A percentile compares a stretch with the other conserved stretches of the same genome.
Conservation (phyloP, 139 green algal species). For the Micromonas pusilla region DNA sequence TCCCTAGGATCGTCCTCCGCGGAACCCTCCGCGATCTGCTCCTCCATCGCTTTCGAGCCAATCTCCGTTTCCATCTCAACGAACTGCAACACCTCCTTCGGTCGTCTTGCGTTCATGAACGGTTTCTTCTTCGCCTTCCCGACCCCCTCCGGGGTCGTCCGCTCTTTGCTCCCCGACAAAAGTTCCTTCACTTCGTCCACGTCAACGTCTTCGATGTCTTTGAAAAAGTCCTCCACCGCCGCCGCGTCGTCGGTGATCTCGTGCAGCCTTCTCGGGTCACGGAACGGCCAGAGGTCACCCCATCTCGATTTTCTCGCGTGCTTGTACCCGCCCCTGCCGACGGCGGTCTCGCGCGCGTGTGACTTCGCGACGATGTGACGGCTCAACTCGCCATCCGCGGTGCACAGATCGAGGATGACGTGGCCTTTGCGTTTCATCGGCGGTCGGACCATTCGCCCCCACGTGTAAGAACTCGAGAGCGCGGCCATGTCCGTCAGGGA, state of each 20-base stretch:
- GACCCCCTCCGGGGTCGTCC: background rate
- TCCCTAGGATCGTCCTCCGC: too few species aligned
- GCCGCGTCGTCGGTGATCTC: background rate
- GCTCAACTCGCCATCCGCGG: background rate
- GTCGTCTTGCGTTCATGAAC: too few species aligned
- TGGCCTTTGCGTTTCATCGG: slow-evolving; percentile 6
- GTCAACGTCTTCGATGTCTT: background rate
- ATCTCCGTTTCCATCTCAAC: too few species aligned
- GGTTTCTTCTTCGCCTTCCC: too few species aligned
- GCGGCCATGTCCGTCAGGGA: background rate
- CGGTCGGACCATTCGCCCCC: slow-evolving; percentile 4
- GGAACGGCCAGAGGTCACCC: slow-evolving; percentile 11
- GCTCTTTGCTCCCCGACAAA: background rate
- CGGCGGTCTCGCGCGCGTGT: background rate
- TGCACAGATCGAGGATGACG: slow-evolving; percentile 12
- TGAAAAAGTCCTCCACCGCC: background rate
- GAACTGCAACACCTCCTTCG: too few species aligned
- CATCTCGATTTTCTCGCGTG: background rate
- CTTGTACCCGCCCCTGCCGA: slow-evolving; percentile 1
- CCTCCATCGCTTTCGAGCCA: too few species aligned
- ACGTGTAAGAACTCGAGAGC: background rate
- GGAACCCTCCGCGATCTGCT: too few species aligned
- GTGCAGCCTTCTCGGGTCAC: background rate
- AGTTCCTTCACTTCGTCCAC: background rate
- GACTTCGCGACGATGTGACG: slow-evolving; percentile 5